Evolutionary conservation across 768 basidiomycete genomes (phyloP).

Genomic region (Tephrocybe sp.): DNA sequence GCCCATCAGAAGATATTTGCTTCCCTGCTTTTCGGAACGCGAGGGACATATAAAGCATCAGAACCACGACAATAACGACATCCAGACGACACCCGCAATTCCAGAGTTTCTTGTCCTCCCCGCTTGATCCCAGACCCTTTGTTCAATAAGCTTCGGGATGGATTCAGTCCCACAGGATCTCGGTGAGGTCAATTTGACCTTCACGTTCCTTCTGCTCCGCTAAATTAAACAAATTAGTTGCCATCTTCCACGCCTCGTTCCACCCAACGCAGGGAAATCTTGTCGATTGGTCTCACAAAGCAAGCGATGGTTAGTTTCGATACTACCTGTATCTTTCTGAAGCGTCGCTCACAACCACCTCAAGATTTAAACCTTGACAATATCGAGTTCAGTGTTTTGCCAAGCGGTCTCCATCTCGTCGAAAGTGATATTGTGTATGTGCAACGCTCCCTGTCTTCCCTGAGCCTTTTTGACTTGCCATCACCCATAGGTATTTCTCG

Average conservation of each 20-base stretch:
- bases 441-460: conserved; percentile 1
- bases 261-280: conserved; percentile 81
- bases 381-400: conserved; percentile 79
- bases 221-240: conserved; percentile 43
- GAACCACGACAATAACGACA: not conserved
- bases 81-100: too few species aligned
- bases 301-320: conserved; percentile 53
- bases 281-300: conserved; percentile 76
- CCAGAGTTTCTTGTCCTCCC: not conserved
- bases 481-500: conserved; percentile 59
- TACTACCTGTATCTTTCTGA: not conserved
- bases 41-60: not conserved
- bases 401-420: conserved; percentile 78
- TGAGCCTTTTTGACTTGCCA: not conserved
- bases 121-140: not conserved
- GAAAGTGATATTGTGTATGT: conserved; percentile 78
- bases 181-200: conserved; percentile 37
- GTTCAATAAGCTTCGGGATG: not conserved
- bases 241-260: conserved; percentile 82
- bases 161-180: conserved; percentile 45
- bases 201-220: not conserved
- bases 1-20: not conserved
- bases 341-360: not conserved
- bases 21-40: not conserved
- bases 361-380: conserved; percentile 64